Base-by-base conservation (phyloP, 2,329 filamentous ascomycete species). In the Nemania serpens region DNA sequence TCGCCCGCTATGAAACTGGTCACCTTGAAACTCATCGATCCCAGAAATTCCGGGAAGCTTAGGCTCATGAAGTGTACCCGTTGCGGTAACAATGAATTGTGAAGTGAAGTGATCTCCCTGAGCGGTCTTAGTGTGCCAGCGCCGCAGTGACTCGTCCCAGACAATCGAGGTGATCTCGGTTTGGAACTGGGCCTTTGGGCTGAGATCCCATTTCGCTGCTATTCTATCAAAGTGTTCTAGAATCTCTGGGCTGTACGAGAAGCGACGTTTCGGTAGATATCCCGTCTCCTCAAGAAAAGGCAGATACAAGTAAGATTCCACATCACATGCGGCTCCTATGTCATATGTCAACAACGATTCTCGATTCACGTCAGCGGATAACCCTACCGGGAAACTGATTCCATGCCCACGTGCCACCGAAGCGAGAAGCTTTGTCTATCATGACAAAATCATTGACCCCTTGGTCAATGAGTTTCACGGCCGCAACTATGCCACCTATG, bases 1-100 rank as follows among this genome's bases (percentile, higher is more conserved):
- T n/a, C 51, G 41, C 2, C 51, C 42, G 18, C 51, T 55, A n/a
- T 55, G 51, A 13, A 55, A 55, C 3, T 55, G 51, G 12, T 46
- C 20, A 13, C 51, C 29, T 41, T 46, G 1, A 25, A 46, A 55
- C 1, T 37, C 41, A 3, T 37, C 13, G 12, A 55, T 46, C 12
- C 51, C 42, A 3, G 42, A 10, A 3, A 55, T 37, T 2, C 42
- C 42, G 0, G 51, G 51, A 2, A 55, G 42, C 5, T 55, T 55
- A 10, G 42, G 41, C 15, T 55, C 51, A 12, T 54, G 51, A 17
- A 54, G 33, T 9, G 51, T 54, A 3, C 51, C 51, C 5, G 51
- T 54, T 1, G 39, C 51, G 11, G 33, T 18, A 3, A 54, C 22
- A 1, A 54, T 25, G 13, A 54, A 54, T 25, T 54, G 41, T 7